A percentile compares a stretch with the other conserved stretches of the same genome.
phyloP scores from a whole-genome alignment of 2,329 filamentous ascomycete genomes.

The Sporothrix pallida region DNA sequence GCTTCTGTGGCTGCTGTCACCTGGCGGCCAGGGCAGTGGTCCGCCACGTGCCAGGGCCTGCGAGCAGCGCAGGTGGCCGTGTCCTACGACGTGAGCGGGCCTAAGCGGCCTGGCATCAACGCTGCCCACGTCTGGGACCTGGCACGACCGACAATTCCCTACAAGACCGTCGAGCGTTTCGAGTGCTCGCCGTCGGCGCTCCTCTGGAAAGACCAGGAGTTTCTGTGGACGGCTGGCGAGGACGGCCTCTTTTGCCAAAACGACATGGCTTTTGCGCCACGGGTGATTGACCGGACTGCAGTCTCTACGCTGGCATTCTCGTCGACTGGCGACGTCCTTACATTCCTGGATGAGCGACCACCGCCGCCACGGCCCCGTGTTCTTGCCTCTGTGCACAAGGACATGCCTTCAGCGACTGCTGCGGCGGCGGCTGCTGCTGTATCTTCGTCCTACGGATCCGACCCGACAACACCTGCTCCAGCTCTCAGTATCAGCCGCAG shows the following conservation, averaged over 20 bases:
- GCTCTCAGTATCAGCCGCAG: slow-evolving; percentile 64
- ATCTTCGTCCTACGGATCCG: slow-evolving; percentile 54
- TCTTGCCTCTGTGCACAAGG: slow-evolving; percentile 39
- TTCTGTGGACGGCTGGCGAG: slow-evolving; percentile 69
- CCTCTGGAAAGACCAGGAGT: slow-evolving; percentile 68
- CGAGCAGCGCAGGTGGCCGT: slow-evolving; percentile 67
- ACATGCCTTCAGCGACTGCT: slow-evolving; percentile 38
- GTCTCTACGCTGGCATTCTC: slow-evolving; percentile 68
- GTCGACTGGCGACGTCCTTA: slow-evolving; percentile 62
- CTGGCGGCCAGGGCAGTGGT: slow-evolving; percentile 70
- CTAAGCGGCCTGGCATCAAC: slow-evolving; percentile 61
- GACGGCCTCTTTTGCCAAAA: slow-evolving; percentile 69
- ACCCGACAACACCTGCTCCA: slow-evolving; percentile 50
- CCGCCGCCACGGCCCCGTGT: slow-evolving; percentile 52
- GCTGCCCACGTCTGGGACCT: slow-evolving; percentile 72
- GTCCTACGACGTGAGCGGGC: slow-evolving; percentile 63
- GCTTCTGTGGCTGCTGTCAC: slow-evolving; percentile 64
- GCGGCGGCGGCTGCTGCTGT: not conserved
- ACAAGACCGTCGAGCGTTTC: slow-evolving; percentile 68
- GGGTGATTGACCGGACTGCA: slow-evolving; percentile 66
- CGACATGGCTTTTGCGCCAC: slow-evolving; percentile 68
- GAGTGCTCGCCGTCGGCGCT: slow-evolving; percentile 62
- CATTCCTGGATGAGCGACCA: slow-evolving; percentile 66
- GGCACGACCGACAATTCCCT: slow-evolving; percentile 69
- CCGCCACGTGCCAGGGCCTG: slow-evolving; percentile 60